Evolutionary conservation across 345 rosid species (phyloP).

Genomic region (Angophora floribunda): DNA sequence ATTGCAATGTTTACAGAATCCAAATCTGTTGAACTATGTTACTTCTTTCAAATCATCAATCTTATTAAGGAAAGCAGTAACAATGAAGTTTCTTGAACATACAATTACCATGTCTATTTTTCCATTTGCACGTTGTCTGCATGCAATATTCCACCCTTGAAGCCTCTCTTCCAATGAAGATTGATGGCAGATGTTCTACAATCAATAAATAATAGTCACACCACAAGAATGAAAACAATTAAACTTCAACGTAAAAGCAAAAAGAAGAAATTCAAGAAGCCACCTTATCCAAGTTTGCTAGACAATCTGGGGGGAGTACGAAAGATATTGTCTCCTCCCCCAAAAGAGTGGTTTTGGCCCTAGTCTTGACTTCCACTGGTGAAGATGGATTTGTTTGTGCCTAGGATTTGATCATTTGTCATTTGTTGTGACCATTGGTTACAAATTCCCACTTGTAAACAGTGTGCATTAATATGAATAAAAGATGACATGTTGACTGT

Average conservation of each 20-base stretch:
- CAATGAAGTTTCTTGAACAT: too few species aligned
- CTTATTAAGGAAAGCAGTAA: too few species aligned
- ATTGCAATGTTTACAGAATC: too few species aligned
- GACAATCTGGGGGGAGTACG: accelerated
- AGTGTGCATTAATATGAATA: neutral
- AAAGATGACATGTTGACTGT: neutral
- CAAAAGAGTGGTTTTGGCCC: neutral
- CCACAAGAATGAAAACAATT: too few species aligned
- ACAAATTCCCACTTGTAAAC: neutral
- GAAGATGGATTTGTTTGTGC: neutral
- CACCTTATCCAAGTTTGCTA: neutral
- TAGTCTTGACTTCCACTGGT: neutral
- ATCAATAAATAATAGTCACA: neutral
- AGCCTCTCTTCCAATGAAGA: neutral
- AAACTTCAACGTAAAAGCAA: neutral
- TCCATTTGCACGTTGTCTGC: neutral
- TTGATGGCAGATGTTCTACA: neutral
- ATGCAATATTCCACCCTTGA: neutral
- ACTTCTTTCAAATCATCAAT: too few species aligned
- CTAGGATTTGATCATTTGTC: neutral
- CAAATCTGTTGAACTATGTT: neutral
- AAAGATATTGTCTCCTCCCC: neutral
- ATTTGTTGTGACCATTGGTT: neutral
- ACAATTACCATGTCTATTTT: neutral
- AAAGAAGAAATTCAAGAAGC: neutral